Conservation (phyloP, 495 filamentous ascomycete species). For the Lophiotrema nucula region DNA sequence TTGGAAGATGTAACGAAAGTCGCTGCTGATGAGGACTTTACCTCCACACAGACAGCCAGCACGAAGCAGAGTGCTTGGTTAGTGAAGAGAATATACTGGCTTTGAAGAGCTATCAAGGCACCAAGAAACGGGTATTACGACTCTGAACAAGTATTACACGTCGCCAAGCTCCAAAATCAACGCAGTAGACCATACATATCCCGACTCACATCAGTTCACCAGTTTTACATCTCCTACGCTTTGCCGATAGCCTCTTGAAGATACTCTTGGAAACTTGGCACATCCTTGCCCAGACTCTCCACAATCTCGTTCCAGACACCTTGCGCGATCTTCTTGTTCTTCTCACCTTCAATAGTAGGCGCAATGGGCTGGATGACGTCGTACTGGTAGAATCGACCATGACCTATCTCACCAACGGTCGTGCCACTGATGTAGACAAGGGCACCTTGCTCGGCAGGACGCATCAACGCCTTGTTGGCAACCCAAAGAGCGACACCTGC, state of each 20-base stretch:
- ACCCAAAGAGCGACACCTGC: not conserved
- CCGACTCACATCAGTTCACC: no score
- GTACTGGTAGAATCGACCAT: slow-evolving; percentile 28
- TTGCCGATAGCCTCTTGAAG: not conserved
- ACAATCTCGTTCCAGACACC: slow-evolving; percentile 22
- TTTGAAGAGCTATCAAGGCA: no score
- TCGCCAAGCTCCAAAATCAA: no score
- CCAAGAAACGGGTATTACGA: no score
- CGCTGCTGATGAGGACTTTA: no score
- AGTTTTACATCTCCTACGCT: not conserved
- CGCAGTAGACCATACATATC: no score
- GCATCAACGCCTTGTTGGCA: not conserved
- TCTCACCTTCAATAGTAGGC: slow-evolving; percentile 15
- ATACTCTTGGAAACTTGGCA: slow-evolving; percentile 3
- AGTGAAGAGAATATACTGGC: no score
- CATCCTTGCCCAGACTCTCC: not conserved
- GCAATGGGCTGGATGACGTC: slow-evolving; percentile 20
- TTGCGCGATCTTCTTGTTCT: slow-evolving; percentile 14
- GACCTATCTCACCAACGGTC: slow-evolving; percentile 18
- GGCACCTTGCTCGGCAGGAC: slow-evolving; percentile 15
- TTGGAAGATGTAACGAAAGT: no score
- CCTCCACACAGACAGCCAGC: no score
- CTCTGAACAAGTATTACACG: no score
- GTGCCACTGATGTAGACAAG: slow-evolving; percentile 20
- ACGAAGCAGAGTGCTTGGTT: no score